Evolutionary conservation across 2,329 filamentous ascomycete genomes (phyloP).

Genomic region (Exophiala sideris): DNA sequence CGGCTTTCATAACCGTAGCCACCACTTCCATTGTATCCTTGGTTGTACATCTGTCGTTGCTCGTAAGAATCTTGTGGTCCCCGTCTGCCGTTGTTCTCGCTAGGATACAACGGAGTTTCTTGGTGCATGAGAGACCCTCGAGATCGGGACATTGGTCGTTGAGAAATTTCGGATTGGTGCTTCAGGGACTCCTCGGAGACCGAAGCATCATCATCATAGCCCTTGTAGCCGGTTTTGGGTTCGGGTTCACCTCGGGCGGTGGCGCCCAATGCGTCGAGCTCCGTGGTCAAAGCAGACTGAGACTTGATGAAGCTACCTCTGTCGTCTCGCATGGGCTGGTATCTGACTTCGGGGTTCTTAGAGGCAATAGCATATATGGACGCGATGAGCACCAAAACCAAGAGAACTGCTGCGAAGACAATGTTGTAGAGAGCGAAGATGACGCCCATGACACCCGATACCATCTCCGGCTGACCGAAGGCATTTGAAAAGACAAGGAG

Average conservation of each 20-base stretch:
- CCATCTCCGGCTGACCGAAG: constrained; percentile 78
- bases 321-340: constrained; percentile 95
- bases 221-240: constrained; percentile 53
- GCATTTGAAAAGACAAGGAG: constrained; percentile 82
- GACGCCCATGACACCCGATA: constrained; percentile 84
- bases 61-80: constrained; percentile 33
- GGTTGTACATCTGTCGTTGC: constrained; percentile 29
- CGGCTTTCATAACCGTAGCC: constrained; percentile 23
- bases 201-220: constrained; percentile 66
- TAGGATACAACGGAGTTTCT: constrained; percentile 40
- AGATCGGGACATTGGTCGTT: constrained; percentile 13
- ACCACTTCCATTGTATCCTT: constrained; percentile 22
- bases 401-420: constrained; percentile 73
- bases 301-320: constrained; percentile 97
- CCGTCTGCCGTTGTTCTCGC: constrained; percentile 38
- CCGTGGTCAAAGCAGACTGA: constrained; percentile 78
- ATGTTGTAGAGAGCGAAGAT: constrained; percentile 87
- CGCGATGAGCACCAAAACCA: constrained; percentile 76
- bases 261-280: constrained; percentile 83
- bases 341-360: constrained; percentile 91
- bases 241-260: constrained; percentile 80
- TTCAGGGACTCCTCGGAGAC: constrained; percentile 29
- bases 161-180: constrained; percentile 22
- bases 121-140: constrained; percentile 6
- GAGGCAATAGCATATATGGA: constrained; percentile 77